These are phyloP conservation scores for Solanum hybrid DNA, from an alignment of 305 asterid species.

Conservation along the genomic window DNA sequence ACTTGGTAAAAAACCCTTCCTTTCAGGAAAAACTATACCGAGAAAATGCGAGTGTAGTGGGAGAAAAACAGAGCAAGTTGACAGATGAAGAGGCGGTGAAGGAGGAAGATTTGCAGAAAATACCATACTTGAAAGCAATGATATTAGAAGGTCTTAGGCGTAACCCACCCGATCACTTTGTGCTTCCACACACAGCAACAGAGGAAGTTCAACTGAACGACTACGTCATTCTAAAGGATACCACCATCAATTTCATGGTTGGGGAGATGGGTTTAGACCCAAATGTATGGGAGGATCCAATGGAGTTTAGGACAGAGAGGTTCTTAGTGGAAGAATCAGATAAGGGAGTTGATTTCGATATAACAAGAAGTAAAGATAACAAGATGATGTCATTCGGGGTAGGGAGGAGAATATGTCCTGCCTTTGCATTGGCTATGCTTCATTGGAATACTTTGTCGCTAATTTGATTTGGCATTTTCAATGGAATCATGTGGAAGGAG, in stretches of 20 bases:
- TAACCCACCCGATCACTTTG: background rate
- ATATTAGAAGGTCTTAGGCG: background rate
- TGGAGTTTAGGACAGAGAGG: conserved; percentile 80
- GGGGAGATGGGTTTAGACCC: conserved; percentile 58
- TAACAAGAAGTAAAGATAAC: background rate
- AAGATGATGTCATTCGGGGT: background rate
- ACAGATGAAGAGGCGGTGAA: background rate
- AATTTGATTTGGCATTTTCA: background rate
- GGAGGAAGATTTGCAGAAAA: background rate
- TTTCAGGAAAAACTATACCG: background rate
- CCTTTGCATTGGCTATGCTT: background rate
- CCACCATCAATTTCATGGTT: background rate
- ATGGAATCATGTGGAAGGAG: background rate
- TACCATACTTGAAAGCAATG: background rate
- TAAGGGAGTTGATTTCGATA: conserved; percentile 28
- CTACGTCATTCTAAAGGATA: background rate
- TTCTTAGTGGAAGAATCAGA: conserved; percentile 17
- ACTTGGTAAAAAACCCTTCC: background rate
- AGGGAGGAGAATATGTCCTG: background rate
- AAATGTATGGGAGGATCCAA: conserved; percentile 63
- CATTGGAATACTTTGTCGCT: background rate
- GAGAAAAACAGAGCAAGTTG: background rate
- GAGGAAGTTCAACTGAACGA: background rate
- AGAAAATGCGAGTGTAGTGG: background rate
- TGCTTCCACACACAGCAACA: background rate